These are phyloP conservation scores for Boletus smithii DNA, from an alignment of 1,284 basidiomycete species.

Conservation along the genomic window DNA sequence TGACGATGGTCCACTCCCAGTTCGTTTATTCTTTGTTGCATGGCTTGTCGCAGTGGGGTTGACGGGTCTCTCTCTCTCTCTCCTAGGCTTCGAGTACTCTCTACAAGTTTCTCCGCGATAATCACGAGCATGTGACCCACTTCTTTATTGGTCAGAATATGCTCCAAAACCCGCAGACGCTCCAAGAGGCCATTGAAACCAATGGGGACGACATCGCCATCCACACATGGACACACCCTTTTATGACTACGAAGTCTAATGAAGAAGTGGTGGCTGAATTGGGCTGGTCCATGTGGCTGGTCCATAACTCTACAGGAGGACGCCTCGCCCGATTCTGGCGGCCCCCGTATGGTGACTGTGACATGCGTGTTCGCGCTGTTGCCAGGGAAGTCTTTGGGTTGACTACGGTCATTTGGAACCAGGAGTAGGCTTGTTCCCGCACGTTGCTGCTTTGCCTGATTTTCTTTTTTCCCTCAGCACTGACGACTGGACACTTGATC, in stretches of 20 bases:
- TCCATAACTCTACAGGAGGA: conserved; percentile 78
- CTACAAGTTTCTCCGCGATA: conserved; percentile 56
- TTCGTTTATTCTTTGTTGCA: conserved; percentile 37
- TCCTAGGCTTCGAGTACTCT: conserved; percentile 33
- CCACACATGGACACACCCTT: conserved; percentile 79
- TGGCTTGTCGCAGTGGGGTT: conserved; percentile 22
- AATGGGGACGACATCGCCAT: conserved; percentile 66
- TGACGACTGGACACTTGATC: conserved; percentile 59
- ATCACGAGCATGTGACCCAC: conserved; percentile 68
- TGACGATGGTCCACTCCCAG: conserved; percentile 76
- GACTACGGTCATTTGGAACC: conserved; percentile 74
- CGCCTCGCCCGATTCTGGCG: conserved; percentile 71
- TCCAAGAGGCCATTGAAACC: conserved; percentile 49
- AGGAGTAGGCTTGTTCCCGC: conserved; percentile 51
- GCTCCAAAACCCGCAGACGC: conserved; percentile 50
- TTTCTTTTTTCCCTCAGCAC: conserved; percentile 46
- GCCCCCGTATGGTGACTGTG: conserved; percentile 76
- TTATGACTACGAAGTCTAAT: conserved; percentile 77
- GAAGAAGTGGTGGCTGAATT: conserved; percentile 71
- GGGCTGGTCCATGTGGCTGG: conserved; percentile 80
- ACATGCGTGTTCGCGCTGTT: conserved; percentile 70
- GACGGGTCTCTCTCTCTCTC: conserved; percentile 9
- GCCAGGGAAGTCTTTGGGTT: conserved; percentile 71
- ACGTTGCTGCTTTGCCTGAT: conserved; percentile 4
- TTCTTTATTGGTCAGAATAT: conserved; percentile 83